Evolutionary conservation across 768 basidiomycete genomes (phyloP).

Genomic region (Suillus alpinus): DNA sequence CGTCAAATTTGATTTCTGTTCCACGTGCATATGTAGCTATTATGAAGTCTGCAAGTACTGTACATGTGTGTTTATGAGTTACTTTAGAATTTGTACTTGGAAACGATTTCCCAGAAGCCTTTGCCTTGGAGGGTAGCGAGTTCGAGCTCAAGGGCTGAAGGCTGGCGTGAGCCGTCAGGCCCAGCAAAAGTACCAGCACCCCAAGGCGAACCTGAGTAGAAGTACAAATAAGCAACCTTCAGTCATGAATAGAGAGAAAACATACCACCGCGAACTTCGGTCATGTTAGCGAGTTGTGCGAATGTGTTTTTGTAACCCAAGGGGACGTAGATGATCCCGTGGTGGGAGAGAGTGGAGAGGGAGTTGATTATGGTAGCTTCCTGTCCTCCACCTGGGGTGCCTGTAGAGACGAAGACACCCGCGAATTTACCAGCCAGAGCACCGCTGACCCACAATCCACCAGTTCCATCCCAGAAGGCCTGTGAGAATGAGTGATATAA

Average conservation of each 20-base stretch:
- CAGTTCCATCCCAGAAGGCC: constrained; percentile 78
- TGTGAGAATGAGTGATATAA: constrained; percentile 18
- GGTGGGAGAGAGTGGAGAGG: constrained; percentile 64
- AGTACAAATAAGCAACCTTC: constrained; percentile 2
- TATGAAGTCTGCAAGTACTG: not conserved
- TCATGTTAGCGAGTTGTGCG: constrained; percentile 38
- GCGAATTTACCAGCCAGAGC: constrained; percentile 73
- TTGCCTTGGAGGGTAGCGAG: constrained; percentile 52
- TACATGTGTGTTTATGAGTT: not conserved
- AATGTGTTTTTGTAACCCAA: constrained; percentile 62
- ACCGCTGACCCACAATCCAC: constrained; percentile 59
- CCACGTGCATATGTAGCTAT: not conserved
- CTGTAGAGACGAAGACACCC: constrained; percentile 71
- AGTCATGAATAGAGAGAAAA: constrained; percentile 8
- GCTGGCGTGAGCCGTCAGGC: constrained; percentile 44
- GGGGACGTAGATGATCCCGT: constrained; percentile 72
- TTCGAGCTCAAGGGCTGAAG: constrained; percentile 47
- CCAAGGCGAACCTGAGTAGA: constrained; percentile 61
- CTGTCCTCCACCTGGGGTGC: constrained; percentile 79
- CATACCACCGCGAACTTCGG: constrained; percentile 59
- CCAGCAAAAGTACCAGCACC: constrained; percentile 68
- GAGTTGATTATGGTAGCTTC: constrained; percentile 52
- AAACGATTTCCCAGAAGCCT: constrained; percentile 47
- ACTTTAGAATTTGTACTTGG: constrained; percentile 31
- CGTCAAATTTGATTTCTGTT: not conserved